Percentiles rank a stretch among this genome's conserved stretches.
phyloP scores from a whole-genome alignment of 2,329 filamentous ascomycete genomes.

The Cryphonectria naterciae region DNA sequence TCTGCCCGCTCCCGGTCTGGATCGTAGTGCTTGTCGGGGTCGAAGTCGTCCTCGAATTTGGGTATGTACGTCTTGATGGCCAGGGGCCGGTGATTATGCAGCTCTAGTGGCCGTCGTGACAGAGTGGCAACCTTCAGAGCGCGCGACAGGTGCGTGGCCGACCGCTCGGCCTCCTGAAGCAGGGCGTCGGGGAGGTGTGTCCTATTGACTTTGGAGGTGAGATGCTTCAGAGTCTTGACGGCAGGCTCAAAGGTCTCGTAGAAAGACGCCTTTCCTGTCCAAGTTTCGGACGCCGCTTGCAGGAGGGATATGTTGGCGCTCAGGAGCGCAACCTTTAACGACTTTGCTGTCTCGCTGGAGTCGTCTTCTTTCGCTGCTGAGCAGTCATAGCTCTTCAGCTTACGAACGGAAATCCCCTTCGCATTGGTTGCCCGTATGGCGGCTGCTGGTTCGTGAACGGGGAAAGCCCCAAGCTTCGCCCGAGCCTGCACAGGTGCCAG shows the following conservation, averaged over 20 bases:
- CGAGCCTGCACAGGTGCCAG: constrained; percentile 61
- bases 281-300: constrained; percentile 70
- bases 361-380: constrained; percentile 37
- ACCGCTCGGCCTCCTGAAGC: constrained; percentile 45
- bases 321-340: constrained; percentile 62
- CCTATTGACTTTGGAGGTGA: constrained; percentile 58
- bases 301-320: constrained; percentile 68
- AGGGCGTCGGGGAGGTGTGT: constrained; percentile 53
- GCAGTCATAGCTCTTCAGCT: constrained; percentile 65
- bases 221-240: constrained; percentile 60
- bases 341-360: constrained; percentile 39
- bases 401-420: constrained; percentile 48
- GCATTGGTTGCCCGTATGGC: constrained; percentile 55
- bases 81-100: constrained; percentile 87
- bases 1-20: constrained; percentile 89
- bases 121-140: constrained; percentile 66
- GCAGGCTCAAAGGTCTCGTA: constrained; percentile 75
- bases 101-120: constrained; percentile 75
- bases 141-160: constrained; percentile 51
- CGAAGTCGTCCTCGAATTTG: constrained; percentile 95
- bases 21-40: constrained; percentile 96
- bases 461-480: constrained; percentile 59
- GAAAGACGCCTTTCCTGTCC: constrained; percentile 75
- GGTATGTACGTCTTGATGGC: constrained; percentile 87
- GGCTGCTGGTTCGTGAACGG: constrained; percentile 59